Conservation (phyloP, 306 rosid genomes). For the Argentina anserina region DNA sequence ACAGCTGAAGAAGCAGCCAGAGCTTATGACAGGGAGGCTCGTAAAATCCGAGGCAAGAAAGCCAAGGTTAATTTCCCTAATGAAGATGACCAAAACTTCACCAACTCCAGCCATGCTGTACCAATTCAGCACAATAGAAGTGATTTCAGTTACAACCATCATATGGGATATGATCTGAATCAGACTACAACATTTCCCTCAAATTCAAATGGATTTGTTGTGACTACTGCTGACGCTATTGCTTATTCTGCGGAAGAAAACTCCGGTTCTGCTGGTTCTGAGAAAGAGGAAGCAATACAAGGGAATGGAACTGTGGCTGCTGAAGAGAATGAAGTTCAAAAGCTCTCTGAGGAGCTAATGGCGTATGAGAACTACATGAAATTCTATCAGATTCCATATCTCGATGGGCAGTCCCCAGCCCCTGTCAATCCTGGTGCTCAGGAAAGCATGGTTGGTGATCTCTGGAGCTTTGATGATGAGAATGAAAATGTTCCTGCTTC, state of each 20-base stretch:
- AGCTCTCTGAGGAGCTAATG: slow-evolving; percentile 78
- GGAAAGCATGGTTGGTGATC: slow-evolving; percentile 58
- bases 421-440: slow-evolving; percentile 35
- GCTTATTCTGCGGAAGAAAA: slow-evolving; percentile 34
- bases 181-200: slow-evolving; percentile 30
- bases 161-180: slow-evolving; percentile 48
- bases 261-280: too few relatives aligned
- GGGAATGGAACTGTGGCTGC: neutral
- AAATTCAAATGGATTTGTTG: slow-evolving; percentile 11
- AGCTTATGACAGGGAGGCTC: slow-evolving; percentile 86
- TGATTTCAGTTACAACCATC: slow-evolving; percentile 13
- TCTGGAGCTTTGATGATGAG: slow-evolving; percentile 74
- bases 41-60: slow-evolving; percentile 82
- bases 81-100: slow-evolving; percentile 37
- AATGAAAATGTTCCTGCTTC: slow-evolving; percentile 9
- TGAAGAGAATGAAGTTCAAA: slow-evolving; percentile 48
- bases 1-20: slow-evolving; percentile 95
- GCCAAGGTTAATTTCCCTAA: slow-evolving; percentile 92
- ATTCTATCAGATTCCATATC: slow-evolving; percentile 79
- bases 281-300: slow-evolving; percentile 24
- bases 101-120: too few relatives aligned
- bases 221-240: slow-evolving; percentile 15
- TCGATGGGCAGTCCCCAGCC: slow-evolving; percentile 59
- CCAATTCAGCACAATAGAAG: too few relatives aligned
- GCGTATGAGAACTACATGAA: slow-evolving; percentile 81